A percentile compares a stretch with the other conserved stretches of the same genome.
phyloP scores from a whole-genome alignment of 75 land plant genomes.

The Sequoiadendron giganteum region DNA sequence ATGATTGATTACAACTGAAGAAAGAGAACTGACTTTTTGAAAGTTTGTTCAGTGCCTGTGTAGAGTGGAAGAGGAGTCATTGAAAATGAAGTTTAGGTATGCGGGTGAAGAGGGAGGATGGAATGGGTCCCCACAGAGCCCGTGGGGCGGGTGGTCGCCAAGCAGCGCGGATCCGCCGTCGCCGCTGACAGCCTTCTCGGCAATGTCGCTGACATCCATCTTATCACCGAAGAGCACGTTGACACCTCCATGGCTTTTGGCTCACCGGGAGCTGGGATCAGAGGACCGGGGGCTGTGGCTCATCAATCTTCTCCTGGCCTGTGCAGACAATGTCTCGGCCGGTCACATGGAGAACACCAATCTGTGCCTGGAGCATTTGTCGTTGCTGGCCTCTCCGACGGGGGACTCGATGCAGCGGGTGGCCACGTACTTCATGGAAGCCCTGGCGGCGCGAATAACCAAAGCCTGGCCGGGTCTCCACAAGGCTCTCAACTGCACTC shows the following conservation, averaged over 20 bases:
- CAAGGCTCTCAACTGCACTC: conserved; percentile 27
- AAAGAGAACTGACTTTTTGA: too few relatives aligned
- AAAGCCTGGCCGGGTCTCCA: conserved; percentile 31
- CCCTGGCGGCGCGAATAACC: conserved; percentile 20
- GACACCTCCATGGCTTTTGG: conserved; percentile 8
- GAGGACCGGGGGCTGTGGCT: conserved; percentile 42
- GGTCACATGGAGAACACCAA: conserved; percentile 21
- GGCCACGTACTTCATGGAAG: conserved; percentile 33
- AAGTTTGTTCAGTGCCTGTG: too few relatives aligned
- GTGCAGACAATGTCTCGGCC: conserved; percentile 12
- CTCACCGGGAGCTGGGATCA: conserved; percentile 39
- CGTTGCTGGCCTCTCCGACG: conserved; percentile 18
- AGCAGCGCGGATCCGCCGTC: conserved; percentile 18
- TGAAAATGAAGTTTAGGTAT: neutral
- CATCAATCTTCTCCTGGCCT: conserved; percentile 21
- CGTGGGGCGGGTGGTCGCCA: neutral
- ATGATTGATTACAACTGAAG: neutral
- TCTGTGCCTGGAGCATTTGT: conserved; percentile 22
- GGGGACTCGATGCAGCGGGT: conserved; percentile 29
- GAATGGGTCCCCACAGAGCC: neutral
- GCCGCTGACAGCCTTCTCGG: conserved; percentile 48
- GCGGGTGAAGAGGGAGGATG: neutral
- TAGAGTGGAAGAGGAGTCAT: too few relatives aligned
- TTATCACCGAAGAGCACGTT: conserved; percentile 13
- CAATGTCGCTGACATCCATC: conserved; percentile 47